Evolutionary conservation across 352 stramenopile species (phyloP).

Genomic region (Phytophthora megakarya): DNA sequence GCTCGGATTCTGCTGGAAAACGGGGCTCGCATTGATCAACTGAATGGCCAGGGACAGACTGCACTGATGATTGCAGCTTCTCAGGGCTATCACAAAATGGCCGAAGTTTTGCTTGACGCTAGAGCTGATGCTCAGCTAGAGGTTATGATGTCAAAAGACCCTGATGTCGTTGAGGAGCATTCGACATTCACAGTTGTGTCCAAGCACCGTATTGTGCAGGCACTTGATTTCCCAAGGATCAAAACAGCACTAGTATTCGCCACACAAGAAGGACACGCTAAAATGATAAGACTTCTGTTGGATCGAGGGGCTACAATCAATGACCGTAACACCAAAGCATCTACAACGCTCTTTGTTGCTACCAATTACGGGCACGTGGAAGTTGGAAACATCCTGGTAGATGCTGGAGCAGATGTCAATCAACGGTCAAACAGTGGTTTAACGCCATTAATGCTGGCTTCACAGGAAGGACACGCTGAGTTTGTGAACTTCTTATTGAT

Average conservation of each 20-base stretch:
- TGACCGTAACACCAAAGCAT: not conserved
- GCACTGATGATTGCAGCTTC: not conserved
- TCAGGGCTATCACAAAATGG: not conserved
- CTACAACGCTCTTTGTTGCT: not conserved
- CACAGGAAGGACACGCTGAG: not conserved
- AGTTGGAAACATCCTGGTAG: not conserved
- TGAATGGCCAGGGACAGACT: not conserved
- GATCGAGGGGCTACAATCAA: not conserved
- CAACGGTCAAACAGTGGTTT: not conserved
- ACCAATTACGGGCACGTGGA: not conserved
- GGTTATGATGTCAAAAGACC: not conserved
- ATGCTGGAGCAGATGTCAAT: conserved; percentile 2
- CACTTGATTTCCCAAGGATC: not conserved
- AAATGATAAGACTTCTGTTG: not conserved
- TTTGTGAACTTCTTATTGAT: conserved; percentile 1
- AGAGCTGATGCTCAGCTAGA: not conserved
- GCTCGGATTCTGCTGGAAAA: not conserved
- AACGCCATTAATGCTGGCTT: not conserved
- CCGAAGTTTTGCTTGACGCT: not conserved
- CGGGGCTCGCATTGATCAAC: not conserved
- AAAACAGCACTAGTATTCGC: not conserved
- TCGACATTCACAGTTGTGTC: too few species aligned
- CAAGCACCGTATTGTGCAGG: too few species aligned
- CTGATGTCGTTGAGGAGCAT: not conserved
- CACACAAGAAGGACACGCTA: not conserved